Evolutionary conservation across 495 filamentous ascomycete genomes (phyloP).

Genomic region (Aspergillus indologenus): DNA sequence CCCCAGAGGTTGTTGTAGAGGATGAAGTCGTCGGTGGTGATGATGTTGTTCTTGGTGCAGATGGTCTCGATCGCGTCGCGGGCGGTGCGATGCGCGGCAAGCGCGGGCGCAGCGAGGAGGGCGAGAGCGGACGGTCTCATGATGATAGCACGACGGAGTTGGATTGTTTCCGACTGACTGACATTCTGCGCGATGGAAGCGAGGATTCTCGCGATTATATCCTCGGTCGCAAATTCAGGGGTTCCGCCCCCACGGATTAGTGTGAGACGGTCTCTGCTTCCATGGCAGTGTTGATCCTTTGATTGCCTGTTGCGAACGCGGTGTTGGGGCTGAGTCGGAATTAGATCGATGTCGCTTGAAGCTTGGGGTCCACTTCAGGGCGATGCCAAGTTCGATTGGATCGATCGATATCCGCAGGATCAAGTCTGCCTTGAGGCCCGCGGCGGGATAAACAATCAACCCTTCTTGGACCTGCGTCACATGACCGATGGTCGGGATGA

Average conservation of each 20-base stretch:
- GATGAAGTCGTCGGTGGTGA: constrained; percentile 6
- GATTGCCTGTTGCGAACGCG: not conserved
- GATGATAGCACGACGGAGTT: too few relatives aligned
- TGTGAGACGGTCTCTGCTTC: not conserved
- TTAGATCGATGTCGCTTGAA: not conserved
- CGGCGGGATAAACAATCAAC: too few relatives aligned
- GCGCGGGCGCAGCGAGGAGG: not conserved
- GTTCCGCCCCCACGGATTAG: not conserved
- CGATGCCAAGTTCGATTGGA: too few relatives aligned
- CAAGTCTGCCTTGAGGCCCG: not conserved
- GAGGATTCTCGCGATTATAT: too few relatives aligned
- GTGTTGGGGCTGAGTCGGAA: not conserved
- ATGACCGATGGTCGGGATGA: not conserved
- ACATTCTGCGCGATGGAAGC: too few relatives aligned
- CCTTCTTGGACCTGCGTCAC: too few relatives aligned
- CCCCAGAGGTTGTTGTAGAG: constrained; percentile 8
- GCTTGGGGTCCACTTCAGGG: too few relatives aligned
- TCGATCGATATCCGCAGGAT: too few relatives aligned
- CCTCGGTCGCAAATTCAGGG: not conserved
- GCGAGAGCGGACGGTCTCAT: not conserved
- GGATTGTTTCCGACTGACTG: too few relatives aligned
- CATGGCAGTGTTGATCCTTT: not conserved
- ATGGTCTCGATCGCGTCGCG: constrained; percentile 1
- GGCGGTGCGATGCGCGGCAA: not conserved
- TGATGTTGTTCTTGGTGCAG: constrained; percentile 7